Base-by-base conservation (phyloP, 108 stramenopile species). In the Skeletonema potamos region DNA sequence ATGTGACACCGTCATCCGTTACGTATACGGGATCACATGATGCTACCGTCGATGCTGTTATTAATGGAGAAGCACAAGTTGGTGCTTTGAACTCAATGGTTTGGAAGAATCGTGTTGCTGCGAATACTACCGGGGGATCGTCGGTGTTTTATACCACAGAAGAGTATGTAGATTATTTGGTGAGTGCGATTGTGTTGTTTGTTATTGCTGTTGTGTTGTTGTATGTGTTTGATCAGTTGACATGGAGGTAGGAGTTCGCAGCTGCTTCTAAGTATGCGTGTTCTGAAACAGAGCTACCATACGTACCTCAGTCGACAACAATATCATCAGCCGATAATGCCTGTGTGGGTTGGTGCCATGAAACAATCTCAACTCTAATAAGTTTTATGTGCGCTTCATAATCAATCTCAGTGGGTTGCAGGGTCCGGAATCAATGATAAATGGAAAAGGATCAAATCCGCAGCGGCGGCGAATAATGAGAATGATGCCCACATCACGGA, bases 1-100 rank as follows among this genome's bases (percentile, higher is more conserved):
- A 28, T n/a, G 59, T 61, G 10, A 32, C 32, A 24, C 59, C 59
- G n/a, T 3, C 22, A 20, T 61, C 59, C 8, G 24, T 32, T 20
- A 61, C 24, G 29, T 61, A n/a, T 22, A 61, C 59, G n/a, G 59
- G 59, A 61, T 61, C 59, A n/a, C 59, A 61, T 32, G 59, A 61
- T 33, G 59, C 59, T 18, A 61, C 59, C 29, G 22, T 61, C n/a
- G 22, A n/a, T n/a, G n/a, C n/a, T 32, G 59, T 61, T 22, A 32
- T 32, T 3, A 32, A 28, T 7, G 59, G 59, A 27, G 8, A 18
- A 6, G 30, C 20, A 18, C 6, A 61, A 8, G 59, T 61, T 8
- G 59, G 59, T 4, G 59, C 59, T 8, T 32, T 61, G 27, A 61
- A 61, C 22, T 61, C 59, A 5, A 20, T 61, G 5, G 59, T 61